Conservation (phyloP, 2,329 filamentous ascomycete genomes). For the Akanthomyces uredinophilus region DNA sequence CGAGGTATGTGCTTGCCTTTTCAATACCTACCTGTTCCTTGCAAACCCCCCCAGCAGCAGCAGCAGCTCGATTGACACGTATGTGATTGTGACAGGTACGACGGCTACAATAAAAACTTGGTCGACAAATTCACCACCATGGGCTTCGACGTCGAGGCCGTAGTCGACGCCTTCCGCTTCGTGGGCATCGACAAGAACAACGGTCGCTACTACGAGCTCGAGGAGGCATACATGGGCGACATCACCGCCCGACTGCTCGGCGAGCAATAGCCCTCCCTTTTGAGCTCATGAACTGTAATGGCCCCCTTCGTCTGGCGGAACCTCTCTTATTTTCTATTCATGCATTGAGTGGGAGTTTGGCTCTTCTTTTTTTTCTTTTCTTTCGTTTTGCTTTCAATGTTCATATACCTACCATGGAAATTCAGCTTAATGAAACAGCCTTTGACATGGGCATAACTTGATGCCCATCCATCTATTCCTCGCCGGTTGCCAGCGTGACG, state of each 20-base stretch:
- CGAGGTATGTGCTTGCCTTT: not conserved
- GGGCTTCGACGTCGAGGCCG: conserved; percentile 85
- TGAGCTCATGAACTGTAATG: not conserved
- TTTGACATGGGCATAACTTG: not conserved
- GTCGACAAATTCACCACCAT: conserved; percentile 82
- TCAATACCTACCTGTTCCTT: not conserved
- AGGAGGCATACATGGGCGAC: conserved; percentile 85
- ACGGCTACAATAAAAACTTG: conserved; percentile 79
- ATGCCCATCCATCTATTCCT: not conserved
- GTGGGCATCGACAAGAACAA: conserved; percentile 75
- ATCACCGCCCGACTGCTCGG: conserved; percentile 80
- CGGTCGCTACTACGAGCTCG: conserved; percentile 78
- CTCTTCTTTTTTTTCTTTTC: not conserved
- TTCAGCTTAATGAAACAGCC: not conserved
- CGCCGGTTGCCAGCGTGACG: not conserved
- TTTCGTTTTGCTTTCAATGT: too few relatives aligned
- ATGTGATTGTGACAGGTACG: conserved; percentile 58
- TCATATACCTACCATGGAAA: conserved; percentile 4
- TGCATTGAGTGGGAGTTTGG: conserved; percentile 1
- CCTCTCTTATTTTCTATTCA: not conserved
- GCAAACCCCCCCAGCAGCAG: too few relatives aligned
- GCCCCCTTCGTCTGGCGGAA: not conserved
- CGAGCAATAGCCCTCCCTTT: conserved; percentile 51
- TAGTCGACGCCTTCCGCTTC: conserved; percentile 77
- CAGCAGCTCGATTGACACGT: not conserved